phyloP scores from a whole-genome alignment of 768 basidiomycete species.

The Tulasnella sp. region DNA sequence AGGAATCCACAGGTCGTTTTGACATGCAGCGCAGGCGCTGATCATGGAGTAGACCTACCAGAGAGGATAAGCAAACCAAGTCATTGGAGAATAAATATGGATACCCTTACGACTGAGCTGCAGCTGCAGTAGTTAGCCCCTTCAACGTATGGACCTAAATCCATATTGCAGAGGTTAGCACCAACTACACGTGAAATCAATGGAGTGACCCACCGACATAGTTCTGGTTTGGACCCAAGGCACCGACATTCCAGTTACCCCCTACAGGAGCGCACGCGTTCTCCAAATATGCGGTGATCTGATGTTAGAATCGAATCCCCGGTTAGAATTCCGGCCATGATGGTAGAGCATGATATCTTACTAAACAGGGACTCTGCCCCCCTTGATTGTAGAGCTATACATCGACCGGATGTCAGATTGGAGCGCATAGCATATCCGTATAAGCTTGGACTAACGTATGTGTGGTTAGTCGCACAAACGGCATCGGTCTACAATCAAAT shows the following conservation, averaged over 20 bases:
- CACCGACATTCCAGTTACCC: background rate
- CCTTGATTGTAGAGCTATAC: background rate
- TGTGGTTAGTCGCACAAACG: background rate
- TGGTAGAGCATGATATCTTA: background rate
- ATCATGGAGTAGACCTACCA: conserved; percentile 37
- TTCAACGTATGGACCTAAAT: background rate
- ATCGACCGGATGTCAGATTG: background rate
- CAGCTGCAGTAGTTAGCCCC: conserved; percentile 36
- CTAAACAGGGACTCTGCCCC: conserved; percentile 7
- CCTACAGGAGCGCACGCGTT: background rate
- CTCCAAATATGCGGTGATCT: conserved; percentile 8
- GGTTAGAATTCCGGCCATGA: background rate
- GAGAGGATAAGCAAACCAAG: background rate
- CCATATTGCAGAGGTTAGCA: background rate
- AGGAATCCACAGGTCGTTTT: conserved; percentile 33
- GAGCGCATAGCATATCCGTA: background rate
- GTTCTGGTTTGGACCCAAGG: background rate
- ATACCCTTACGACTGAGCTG: conserved; percentile 34
- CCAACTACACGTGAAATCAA: background rate
- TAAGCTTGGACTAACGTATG: background rate
- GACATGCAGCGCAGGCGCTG: conserved; percentile 50
- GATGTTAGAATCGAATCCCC: background rate
- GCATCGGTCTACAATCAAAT: background rate
- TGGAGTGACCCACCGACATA: background rate
- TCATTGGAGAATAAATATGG: background rate